Evolutionary conservation across 106 monocot genomes (phyloP).

Genomic region (Dioscorea dumetorum): DNA sequence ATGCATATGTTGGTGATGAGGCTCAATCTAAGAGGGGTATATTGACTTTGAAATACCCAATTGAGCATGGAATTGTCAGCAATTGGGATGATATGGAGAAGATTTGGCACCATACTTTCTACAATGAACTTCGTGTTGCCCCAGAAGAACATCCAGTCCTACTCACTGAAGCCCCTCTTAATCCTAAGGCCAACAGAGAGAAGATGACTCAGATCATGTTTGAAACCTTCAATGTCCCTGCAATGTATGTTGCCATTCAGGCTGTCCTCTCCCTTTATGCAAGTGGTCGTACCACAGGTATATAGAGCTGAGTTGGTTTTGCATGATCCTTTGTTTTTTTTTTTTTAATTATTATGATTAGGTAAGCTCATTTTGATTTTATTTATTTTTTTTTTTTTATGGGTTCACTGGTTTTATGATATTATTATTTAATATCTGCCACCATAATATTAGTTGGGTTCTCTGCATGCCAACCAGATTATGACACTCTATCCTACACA

Average conservation of each 20-base stretch:
- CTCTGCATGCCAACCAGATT: too few relatives aligned
- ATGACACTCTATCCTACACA: too few relatives aligned
- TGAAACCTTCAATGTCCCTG: not conserved
- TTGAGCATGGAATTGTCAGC: constrained; percentile 1
- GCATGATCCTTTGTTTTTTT: not conserved
- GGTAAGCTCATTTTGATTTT: not conserved
- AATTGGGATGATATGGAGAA: constrained; percentile 1
- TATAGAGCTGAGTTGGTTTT: not conserved
- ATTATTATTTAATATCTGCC: too few relatives aligned
- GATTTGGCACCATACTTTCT: not conserved
- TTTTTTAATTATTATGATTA: not conserved
- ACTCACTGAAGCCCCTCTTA: not conserved
- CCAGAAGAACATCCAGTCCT: not conserved
- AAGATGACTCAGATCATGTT: constrained; percentile 2
- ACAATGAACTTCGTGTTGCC: constrained; percentile 1
- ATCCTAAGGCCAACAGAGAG: constrained; percentile 1
- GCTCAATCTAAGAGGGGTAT: not conserved
- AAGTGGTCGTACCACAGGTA: constrained; percentile 1
- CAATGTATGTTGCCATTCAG: constrained; percentile 1
- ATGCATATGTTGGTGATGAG: constrained; percentile 1
- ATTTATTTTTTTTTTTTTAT: too few relatives aligned
- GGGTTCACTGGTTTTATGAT: too few relatives aligned
- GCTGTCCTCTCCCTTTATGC: constrained; percentile 1
- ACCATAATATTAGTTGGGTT: too few relatives aligned
- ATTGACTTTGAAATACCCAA: not conserved